Conservation (phyloP, 1,284 basidiomycete species). For the Gymnopus androsaceus region DNA sequence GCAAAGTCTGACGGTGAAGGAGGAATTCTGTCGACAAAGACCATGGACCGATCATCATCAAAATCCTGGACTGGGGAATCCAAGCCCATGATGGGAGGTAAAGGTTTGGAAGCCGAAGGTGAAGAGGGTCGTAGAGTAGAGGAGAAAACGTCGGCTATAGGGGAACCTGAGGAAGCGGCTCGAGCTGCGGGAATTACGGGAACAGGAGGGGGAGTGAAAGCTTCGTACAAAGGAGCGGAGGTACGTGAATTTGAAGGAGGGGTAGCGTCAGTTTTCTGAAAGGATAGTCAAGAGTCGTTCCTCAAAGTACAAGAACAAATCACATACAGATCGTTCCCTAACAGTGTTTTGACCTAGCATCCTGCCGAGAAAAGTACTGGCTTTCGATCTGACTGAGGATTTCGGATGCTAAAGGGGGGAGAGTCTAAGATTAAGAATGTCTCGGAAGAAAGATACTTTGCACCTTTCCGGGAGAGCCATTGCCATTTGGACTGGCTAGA, state of each 20-base stretch:
- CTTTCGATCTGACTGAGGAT: slow-evolving; percentile 71
- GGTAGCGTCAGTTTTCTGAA: slow-evolving; percentile 46
- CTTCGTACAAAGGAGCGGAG: slow-evolving; percentile 42
- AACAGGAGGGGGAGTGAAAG: slow-evolving; percentile 68
- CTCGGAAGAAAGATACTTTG: neutral
- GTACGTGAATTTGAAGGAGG: slow-evolving; percentile 9
- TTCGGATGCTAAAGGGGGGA: slow-evolving; percentile 46
- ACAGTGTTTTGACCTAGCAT: slow-evolving; percentile 66
- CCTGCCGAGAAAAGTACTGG: slow-evolving; percentile 75
- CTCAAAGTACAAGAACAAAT: slow-evolving; percentile 14
- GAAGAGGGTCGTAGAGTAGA: slow-evolving; percentile 34
- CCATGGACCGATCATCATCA: slow-evolving; percentile 53
- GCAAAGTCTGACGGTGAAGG: slow-evolving; percentile 21
- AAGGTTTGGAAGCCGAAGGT: slow-evolving; percentile 55
- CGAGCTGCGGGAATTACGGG: slow-evolving; percentile 63
- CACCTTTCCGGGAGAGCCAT: slow-evolving; percentile 46
- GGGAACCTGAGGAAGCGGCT: slow-evolving; percentile 40
- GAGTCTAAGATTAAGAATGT: slow-evolving; percentile 8
- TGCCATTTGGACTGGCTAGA: slow-evolving; percentile 49
- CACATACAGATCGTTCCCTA: slow-evolving; percentile 70
- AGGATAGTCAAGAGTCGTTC: slow-evolving; percentile 16
- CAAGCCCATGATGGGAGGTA: slow-evolving; percentile 54
- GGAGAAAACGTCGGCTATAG: slow-evolving; percentile 56
- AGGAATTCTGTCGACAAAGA: slow-evolving; percentile 51
- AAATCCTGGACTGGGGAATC: slow-evolving; percentile 23